Evolutionary conservation across 495 filamentous ascomycete genomes (phyloP).

Genomic region (Articulospora tetracladia): DNA sequence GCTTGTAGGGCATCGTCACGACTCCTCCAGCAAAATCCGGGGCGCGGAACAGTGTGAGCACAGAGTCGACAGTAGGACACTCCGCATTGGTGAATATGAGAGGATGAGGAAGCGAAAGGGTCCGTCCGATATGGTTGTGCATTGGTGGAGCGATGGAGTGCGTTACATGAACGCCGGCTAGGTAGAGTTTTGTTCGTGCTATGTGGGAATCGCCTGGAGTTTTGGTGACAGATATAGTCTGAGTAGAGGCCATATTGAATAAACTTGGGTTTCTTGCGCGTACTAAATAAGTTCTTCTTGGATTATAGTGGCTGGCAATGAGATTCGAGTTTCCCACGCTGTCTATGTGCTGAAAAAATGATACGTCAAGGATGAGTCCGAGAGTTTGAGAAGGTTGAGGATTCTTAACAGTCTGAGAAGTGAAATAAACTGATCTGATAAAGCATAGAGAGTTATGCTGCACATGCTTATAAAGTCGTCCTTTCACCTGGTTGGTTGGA

Average conservation of each 20-base stretch:
- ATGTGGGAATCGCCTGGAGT: not conserved
- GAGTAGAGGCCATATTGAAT: not conserved
- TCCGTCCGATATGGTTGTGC: constrained; percentile 39
- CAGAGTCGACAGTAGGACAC: constrained; percentile 31
- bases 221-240: not conserved
- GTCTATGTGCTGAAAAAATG: too few relatives aligned
- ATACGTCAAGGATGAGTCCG: too few relatives aligned
- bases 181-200: constrained; percentile 26
- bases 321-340: too few relatives aligned
- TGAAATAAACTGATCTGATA: too few relatives aligned
- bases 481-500: not conserved
- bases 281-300: too few relatives aligned
- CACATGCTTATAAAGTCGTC: too few relatives aligned
- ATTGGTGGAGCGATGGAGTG: constrained; percentile 41
- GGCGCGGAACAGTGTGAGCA: constrained; percentile 29
- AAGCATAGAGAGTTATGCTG: too few relatives aligned
- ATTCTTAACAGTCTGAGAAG: too few relatives aligned
- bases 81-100: constrained; percentile 32
- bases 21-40: constrained; percentile 37
- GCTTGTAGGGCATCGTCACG: constrained; percentile 49
- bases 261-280: too few relatives aligned
- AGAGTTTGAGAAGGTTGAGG: too few relatives aligned
- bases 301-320: too few relatives aligned
- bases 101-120: constrained; percentile 34
- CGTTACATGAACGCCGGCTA: constrained; percentile 37